phyloP scores from a whole-genome alignment of 1,284 basidiomycete genomes.

The Trametes hirsuta region DNA sequence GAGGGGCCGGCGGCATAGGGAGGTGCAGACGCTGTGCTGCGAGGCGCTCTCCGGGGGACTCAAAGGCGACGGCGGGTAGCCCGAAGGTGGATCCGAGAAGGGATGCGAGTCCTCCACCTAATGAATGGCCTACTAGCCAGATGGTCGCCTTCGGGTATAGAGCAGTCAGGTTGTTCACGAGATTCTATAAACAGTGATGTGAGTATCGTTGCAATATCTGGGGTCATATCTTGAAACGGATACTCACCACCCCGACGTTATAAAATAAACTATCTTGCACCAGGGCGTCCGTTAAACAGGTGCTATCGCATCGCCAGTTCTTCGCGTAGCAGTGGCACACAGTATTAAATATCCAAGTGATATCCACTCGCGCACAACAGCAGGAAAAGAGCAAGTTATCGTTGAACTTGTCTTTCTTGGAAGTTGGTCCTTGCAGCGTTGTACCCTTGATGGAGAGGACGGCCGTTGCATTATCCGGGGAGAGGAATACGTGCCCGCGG shows the following conservation, averaged over 20 bases:
- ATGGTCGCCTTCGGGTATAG: constrained; percentile 87
- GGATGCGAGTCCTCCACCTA: constrained; percentile 89
- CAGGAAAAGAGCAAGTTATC: constrained; percentile 98
- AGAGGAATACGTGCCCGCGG: constrained; percentile 88
- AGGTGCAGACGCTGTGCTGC: constrained; percentile 89
- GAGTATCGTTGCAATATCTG: neutral
- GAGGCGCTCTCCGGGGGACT: constrained; percentile 89
- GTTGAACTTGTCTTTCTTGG: constrained; percentile 93
- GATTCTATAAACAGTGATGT: constrained; percentile 45
- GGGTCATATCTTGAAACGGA: neutral
- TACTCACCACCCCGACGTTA: constrained; percentile 73
- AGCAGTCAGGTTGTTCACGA: constrained; percentile 81
- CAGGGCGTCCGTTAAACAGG: constrained; percentile 84
- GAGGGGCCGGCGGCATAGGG: constrained; percentile 57
- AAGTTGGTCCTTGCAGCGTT: constrained; percentile 79
- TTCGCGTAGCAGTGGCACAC: constrained; percentile 89
- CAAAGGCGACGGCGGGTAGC: constrained; percentile 91
- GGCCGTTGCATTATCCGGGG: constrained; percentile 81
- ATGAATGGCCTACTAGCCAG: constrained; percentile 90
- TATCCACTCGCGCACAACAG: constrained; percentile 93
- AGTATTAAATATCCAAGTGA: constrained; percentile 79
- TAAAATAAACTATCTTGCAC: constrained; percentile 93
- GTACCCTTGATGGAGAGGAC: constrained; percentile 97
- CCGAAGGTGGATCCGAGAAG: constrained; percentile 93
- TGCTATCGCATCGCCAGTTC: constrained; percentile 78